Conservation (phyloP, 345 rosid species). For the Camelina sativa region DNA sequence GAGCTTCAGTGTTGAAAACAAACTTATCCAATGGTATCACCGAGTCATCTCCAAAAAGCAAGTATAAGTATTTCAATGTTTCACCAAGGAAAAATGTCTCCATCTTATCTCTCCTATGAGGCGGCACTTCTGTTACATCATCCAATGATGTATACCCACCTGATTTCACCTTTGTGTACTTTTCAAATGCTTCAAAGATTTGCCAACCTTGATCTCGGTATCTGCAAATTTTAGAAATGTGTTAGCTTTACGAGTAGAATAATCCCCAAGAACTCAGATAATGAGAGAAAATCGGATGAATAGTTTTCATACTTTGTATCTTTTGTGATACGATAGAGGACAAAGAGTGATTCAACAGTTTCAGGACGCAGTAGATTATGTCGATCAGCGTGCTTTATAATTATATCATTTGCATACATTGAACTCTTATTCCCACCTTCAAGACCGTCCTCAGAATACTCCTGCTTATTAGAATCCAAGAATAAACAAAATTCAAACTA, state of each 20-base stretch:
- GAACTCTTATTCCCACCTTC: constrained; percentile 93
- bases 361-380: constrained; percentile 97
- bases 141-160: constrained; percentile 89
- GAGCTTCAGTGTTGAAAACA: constrained; percentile 95
- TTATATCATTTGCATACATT: constrained; percentile 73
- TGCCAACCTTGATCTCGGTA: constrained; percentile 98
- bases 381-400: constrained; percentile 82
- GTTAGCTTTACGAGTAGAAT: constrained; percentile 8
- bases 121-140: constrained; percentile 83
- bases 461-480: constrained; percentile 57
- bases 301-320: constrained; percentile 65
- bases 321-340: constrained; percentile 82
- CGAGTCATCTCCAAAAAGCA: constrained; percentile 82
- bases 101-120: constrained; percentile 88
- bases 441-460: constrained; percentile 74
- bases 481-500: constrained; percentile 23
- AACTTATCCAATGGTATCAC: constrained; percentile 79
- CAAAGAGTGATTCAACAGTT: constrained; percentile 93
- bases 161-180: constrained; percentile 71
- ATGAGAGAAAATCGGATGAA: constrained; percentile 21
- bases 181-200: constrained; percentile 93
- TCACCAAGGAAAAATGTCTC: constrained; percentile 94
- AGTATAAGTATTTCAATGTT: constrained; percentile 85
- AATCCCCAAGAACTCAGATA: constrained; percentile 14
- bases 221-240: constrained; percentile 49